Conservation (phyloP, 73 alveolate species). For the Paramecium bursaria region DNA sequence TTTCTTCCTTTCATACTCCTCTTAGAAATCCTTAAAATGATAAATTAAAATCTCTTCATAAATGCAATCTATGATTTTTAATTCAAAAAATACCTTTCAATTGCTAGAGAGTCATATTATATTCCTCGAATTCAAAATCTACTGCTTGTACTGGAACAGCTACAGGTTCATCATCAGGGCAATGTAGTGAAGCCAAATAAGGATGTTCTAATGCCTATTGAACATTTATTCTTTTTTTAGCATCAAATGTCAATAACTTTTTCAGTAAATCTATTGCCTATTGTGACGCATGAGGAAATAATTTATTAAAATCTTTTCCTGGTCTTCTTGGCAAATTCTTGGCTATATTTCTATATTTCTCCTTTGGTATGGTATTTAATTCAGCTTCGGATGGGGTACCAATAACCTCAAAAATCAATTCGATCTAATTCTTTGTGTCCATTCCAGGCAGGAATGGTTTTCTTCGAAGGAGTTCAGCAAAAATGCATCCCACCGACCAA, state of each 20-base stretch:
- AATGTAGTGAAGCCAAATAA: slow-evolving; percentile 82
- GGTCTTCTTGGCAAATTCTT: slow-evolving; percentile 71
- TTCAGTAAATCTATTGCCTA: slow-evolving; percentile 81
- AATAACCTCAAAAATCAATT: slow-evolving; percentile 84
- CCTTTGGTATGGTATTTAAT: slow-evolving; percentile 70
- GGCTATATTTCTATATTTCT: slow-evolving; percentile 61
- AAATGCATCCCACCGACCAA: slow-evolving; percentile 96
- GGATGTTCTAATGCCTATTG: slow-evolving; percentile 95
- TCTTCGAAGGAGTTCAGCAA: slow-evolving; percentile 91
- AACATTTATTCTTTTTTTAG: slow-evolving; percentile 88
- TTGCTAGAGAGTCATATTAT: slow-evolving; percentile 69
- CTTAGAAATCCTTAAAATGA: slow-evolving; percentile 66
- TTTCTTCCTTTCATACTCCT: slow-evolving; percentile 75
- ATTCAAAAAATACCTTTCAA: slow-evolving; percentile 61
- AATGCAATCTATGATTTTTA: slow-evolving; percentile 45
- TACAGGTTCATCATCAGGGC: slow-evolving; percentile 80
- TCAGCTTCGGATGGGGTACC: slow-evolving; percentile 89
- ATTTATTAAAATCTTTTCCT: slow-evolving; percentile 72
- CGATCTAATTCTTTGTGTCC: slow-evolving; percentile 82
- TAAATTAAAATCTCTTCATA: slow-evolving; percentile 80
- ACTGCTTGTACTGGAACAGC: slow-evolving; percentile 64
- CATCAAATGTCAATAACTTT: slow-evolving; percentile 83
- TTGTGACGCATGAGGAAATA: slow-evolving; percentile 74
- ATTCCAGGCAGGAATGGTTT: slow-evolving; percentile 93
- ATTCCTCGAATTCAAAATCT: slow-evolving; percentile 80